Conservation (phyloP, 331 rosid genomes). For the Quercus lobata region DNA sequence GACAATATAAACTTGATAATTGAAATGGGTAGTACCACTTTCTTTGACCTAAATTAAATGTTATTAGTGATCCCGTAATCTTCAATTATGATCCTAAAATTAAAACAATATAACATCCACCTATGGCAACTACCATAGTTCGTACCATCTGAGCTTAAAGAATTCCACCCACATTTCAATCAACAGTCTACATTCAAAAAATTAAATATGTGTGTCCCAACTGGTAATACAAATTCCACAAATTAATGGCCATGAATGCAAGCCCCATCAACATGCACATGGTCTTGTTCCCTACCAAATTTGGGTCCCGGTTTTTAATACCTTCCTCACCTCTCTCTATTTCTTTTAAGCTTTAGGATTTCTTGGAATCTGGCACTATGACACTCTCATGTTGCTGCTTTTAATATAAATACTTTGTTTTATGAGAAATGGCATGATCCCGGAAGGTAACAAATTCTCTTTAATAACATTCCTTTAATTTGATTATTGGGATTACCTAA, state of each 20-base stretch:
- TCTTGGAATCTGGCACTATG: conserved; percentile 64
- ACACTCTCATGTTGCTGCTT: conserved; percentile 50
- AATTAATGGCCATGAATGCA: conserved; percentile 48
- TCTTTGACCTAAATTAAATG: conserved; percentile 20
- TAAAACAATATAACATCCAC: conserved; percentile 5
- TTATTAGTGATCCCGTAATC: conserved; percentile 19
- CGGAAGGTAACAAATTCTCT: conserved; percentile 14
- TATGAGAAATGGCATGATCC: conserved; percentile 24
- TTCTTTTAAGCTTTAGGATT: conserved; percentile 26
- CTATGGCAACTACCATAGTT: too few species aligned
- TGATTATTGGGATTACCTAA: too few species aligned
- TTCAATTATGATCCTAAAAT: background rate
- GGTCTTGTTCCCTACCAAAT: conserved; percentile 64
- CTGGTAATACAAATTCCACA: conserved; percentile 32
- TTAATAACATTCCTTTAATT: background rate
- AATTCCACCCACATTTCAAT: conserved; percentile 38
- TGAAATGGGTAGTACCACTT: background rate
- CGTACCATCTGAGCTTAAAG: background rate
- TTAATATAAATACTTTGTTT: conserved; percentile 33
- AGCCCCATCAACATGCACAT: conserved; percentile 76
- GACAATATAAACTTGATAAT: too few species aligned
- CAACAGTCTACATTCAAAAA: conserved; percentile 32
- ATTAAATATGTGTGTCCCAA: conserved; percentile 24
- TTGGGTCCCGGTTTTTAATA: conserved; percentile 31
- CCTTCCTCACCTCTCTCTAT: conserved; percentile 11